These are phyloP conservation scores for Drechslerella coelobrocha DNA, from an alignment of 2,329 filamentous ascomycete genomes.

Conservation along the genomic window DNA sequence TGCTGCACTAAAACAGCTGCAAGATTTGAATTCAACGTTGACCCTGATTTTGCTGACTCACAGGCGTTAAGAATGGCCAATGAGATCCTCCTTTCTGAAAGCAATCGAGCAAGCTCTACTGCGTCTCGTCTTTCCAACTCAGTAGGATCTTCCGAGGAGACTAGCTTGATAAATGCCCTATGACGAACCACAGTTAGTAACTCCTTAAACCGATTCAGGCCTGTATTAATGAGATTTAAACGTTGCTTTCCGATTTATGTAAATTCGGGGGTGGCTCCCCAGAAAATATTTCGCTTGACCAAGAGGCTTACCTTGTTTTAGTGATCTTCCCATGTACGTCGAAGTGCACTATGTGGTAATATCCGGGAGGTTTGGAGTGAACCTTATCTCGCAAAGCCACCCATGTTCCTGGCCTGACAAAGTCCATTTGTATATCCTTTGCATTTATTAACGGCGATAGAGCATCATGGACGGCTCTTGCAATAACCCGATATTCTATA, in stretches of 20 bases:
- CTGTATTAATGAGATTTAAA: too few species aligned
- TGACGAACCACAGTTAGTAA: too few species aligned
- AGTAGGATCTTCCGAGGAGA: not conserved
- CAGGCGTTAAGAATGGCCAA: not conserved
- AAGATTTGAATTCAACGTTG: not conserved
- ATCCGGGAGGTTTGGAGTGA: not conserved
- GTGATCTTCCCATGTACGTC: not conserved
- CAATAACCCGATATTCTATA: not conserved
- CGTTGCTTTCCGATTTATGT: too few species aligned
- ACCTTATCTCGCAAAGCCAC: not conserved
- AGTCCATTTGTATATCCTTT: not conserved
- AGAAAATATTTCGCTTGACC: too few species aligned
- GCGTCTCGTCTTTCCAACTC: not conserved
- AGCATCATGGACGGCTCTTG: not conserved
- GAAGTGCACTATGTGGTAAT: not conserved
- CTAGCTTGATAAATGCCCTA: conserved; percentile 1
- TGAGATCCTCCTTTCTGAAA: not conserved
- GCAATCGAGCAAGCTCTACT: not conserved
- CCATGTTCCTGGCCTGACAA: not conserved
- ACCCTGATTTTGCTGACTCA: not conserved
- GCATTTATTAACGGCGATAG: not conserved
- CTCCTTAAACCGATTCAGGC: too few species aligned
- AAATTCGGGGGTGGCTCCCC: too few species aligned
- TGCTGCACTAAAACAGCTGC: not conserved
- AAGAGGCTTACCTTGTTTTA: not conserved